phyloP scores from a whole-genome alignment of 2,329 filamentous ascomycete genomes.

The Alternaria atra region DNA sequence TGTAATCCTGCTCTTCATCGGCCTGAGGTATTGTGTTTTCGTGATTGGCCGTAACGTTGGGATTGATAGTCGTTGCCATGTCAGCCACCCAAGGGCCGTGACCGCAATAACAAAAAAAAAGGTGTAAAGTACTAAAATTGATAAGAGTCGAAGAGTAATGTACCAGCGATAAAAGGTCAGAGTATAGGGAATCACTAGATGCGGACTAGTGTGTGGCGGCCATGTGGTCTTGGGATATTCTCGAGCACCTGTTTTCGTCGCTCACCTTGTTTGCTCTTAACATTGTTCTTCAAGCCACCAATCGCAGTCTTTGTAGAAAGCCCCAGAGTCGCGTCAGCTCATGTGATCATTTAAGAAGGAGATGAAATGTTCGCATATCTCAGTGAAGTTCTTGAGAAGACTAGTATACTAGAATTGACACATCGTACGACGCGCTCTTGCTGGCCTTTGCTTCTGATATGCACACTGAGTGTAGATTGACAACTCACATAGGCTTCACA shows the following conservation, averaged over 20 bases:
- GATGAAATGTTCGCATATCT: not conserved
- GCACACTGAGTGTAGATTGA: no score
- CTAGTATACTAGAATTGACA: not conserved
- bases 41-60: conserved; percentile 20
- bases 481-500: not conserved
- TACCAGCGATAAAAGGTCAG: conserved; percentile 16
- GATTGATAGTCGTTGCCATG: conserved; percentile 26
- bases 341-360: not conserved
- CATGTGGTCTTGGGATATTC: conserved; percentile 6
- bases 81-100: not conserved
- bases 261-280: conserved; percentile 41
- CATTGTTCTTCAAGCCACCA: conserved; percentile 45
- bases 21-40: conserved; percentile 21
- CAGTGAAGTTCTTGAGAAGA: not conserved
- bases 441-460: not conserved
- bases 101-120: not conserved
- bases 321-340: not conserved
- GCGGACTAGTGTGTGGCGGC: conserved; percentile 24
- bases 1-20: conserved; percentile 33
- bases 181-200: conserved; percentile 25
- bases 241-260: conserved; percentile 15
- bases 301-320: not conserved
- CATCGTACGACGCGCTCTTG: not conserved
- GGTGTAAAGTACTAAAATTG: conserved; percentile 3
- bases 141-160: conserved; percentile 7